Conservation (phyloP, 2,329 filamentous ascomycete genomes). For the Ophiocordyceps robertsii region DNA sequence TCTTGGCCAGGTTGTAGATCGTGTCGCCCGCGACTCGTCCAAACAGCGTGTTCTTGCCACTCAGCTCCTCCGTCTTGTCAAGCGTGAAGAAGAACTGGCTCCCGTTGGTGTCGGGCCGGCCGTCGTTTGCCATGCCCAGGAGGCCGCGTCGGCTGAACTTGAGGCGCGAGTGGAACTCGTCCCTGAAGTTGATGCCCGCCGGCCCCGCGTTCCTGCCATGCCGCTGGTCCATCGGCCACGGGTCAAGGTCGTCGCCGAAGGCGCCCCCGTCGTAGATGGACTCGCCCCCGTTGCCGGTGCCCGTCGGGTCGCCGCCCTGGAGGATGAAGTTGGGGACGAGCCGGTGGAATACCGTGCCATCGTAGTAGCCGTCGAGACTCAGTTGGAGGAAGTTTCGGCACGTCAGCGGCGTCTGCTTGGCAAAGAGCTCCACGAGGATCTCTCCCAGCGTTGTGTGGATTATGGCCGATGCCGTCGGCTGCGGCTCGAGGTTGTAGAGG, state of each 20-base stretch:
- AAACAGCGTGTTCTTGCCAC: constrained; percentile 85
- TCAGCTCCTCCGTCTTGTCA: constrained; percentile 71
- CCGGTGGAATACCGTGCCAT: constrained; percentile 86
- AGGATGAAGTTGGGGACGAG: constrained; percentile 84
- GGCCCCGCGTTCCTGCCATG: constrained; percentile 46
- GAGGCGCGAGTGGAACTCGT: constrained; percentile 84
- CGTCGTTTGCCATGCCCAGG: constrained; percentile 91
- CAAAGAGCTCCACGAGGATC: constrained; percentile 84
- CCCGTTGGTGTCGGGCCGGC: constrained; percentile 65
- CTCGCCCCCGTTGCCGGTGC: constrained; percentile 81
- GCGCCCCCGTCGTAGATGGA: constrained; percentile 82
- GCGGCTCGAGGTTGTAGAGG: constrained; percentile 88
- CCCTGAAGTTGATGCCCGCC: constrained; percentile 50
- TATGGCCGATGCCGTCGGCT: constrained; percentile 83
- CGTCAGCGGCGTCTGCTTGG: constrained; percentile 82
- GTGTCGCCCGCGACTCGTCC: constrained; percentile 85
- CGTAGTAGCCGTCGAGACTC: constrained; percentile 91
- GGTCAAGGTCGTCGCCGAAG: constrained; percentile 58
- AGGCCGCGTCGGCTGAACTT: constrained; percentile 87
- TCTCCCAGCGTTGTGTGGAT: constrained; percentile 85
- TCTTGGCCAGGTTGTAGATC: constrained; percentile 90
- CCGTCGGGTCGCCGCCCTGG: constrained; percentile 89
- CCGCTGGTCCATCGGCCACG: constrained; percentile 54
- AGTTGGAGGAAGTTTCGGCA: constrained; percentile 94
- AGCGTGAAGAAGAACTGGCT: constrained; percentile 97